Evolutionary conservation across 2,329 filamentous ascomycete species (phyloP).

Genomic region (Ophiostoma ulmi): DNA sequence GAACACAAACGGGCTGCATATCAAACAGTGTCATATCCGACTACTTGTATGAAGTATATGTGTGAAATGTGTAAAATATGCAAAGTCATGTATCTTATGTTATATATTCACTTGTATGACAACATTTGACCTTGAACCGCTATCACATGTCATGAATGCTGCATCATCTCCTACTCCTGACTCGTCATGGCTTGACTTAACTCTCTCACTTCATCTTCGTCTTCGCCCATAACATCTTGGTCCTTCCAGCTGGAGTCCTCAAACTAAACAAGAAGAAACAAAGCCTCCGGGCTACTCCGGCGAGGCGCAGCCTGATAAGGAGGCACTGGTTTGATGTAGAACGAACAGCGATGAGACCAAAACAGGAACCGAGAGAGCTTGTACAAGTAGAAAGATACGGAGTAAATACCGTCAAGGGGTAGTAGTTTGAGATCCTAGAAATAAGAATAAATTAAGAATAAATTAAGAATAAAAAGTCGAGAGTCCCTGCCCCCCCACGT

Average conservation of each 20-base stretch:
- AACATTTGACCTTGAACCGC: neutral
- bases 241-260: no score
- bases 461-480: neutral
- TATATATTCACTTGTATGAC: neutral
- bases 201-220: neutral
- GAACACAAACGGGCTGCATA: neutral
- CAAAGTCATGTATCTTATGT: neutral
- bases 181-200: neutral
- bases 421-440: neutral
- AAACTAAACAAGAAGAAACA: neutral
- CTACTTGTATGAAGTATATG: neutral
- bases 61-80: no score
- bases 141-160: neutral
- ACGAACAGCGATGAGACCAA: neutral
- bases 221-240: no score
- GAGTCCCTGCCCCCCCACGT: slow-evolving; percentile 1
- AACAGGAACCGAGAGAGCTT: neutral
- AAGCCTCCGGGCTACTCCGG: neutral
- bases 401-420: neutral
- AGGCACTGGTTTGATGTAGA: neutral
- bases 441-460: neutral
- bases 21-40: no score
- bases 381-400: neutral
- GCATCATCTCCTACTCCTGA: neutral
- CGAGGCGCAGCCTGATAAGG: neutral